These are phyloP conservation scores for Lichina pygmaea DNA, from an alignment of 495 filamentous ascomycete species.

Conservation along the genomic window DNA sequence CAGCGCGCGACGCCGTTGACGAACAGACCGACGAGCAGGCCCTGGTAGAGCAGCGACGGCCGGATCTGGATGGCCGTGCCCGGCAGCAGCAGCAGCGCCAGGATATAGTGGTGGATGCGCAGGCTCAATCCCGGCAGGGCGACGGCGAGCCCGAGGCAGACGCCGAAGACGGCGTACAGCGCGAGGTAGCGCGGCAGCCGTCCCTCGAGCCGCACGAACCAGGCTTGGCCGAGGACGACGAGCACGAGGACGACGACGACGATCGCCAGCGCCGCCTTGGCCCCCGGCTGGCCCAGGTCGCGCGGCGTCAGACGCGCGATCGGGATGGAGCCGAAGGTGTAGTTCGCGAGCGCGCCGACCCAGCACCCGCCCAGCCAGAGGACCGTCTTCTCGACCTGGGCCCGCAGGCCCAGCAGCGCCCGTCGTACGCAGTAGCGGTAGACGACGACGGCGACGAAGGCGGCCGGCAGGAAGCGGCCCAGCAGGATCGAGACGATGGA, in stretches of 20 bases:
- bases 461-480: constrained; percentile 49
- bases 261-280: constrained; percentile 37
- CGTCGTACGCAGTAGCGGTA: constrained; percentile 36
- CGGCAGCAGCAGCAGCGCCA: constrained; percentile 59
- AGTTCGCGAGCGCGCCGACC: constrained; percentile 58
- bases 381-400: constrained; percentile 43
- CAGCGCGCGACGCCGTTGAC: constrained; percentile 80
- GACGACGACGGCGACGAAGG: constrained; percentile 47
- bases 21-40: constrained; percentile 69
- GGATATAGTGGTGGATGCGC: constrained; percentile 84
- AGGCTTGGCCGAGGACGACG: constrained; percentile 40
- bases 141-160: constrained; percentile 22
- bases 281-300: constrained; percentile 56
- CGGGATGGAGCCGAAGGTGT: constrained; percentile 64
- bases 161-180: constrained; percentile 32
- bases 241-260: constrained; percentile 32
- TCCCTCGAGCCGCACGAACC: constrained; percentile 46
- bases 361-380: constrained; percentile 51
- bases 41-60: constrained; percentile 54
- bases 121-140: constrained; percentile 59
- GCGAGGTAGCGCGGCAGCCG: constrained; percentile 40
- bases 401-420: constrained; percentile 27
- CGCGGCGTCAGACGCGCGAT: constrained; percentile 50
- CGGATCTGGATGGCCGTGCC: constrained; percentile 67
- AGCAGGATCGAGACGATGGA: constrained; percentile 41